A percentile compares a stretch with the other conserved stretches of the same genome.
phyloP scores from a whole-genome alignment of 2,329 filamentous ascomycete genomes.

The Chaetomium olivaceum region DNA sequence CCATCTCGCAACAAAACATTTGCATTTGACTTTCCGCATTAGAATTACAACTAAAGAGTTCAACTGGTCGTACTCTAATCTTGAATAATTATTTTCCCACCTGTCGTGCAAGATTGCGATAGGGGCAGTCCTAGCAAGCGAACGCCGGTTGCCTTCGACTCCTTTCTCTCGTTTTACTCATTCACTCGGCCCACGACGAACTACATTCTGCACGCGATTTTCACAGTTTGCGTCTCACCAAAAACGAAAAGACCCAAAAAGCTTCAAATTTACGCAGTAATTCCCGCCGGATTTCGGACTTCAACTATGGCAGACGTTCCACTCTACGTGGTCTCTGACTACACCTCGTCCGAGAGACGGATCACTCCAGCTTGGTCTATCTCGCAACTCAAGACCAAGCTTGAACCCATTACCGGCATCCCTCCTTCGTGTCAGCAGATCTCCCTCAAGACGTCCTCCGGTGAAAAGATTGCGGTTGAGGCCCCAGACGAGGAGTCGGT shows the following conservation, averaged over 20 bases:
- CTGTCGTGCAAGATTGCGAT: neutral
- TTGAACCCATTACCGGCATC: slow-evolving; percentile 91
- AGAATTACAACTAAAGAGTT: neutral
- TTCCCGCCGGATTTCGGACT: neutral
- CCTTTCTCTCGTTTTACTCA: neutral
- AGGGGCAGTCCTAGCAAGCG: neutral
- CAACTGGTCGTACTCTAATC: neutral
- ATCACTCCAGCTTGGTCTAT: slow-evolving; percentile 93
- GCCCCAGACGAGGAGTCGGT: slow-evolving; percentile 72
- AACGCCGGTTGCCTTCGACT: neutral
- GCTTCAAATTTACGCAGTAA: neutral
- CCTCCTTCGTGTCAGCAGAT: slow-evolving; percentile 78
- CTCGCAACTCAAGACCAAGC: slow-evolving; percentile 76
- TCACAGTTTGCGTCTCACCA: neutral
- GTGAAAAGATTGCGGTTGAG: slow-evolving; percentile 64
- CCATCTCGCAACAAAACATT: neutral
- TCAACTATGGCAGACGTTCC: slow-evolving; percentile 68
- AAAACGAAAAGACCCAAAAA: neutral
- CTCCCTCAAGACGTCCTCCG: slow-evolving; percentile 64
- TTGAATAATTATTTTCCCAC: neutral
- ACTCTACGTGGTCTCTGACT: slow-evolving; percentile 72
- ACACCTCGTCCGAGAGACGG: slow-evolving; percentile 81
- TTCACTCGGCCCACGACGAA: neutral
- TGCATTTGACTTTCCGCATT: neutral
- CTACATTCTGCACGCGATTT: neutral